Evolutionary conservation across 805 yeast genomes (phyloP).

Genomic region (Clavispora asparagi): DNA sequence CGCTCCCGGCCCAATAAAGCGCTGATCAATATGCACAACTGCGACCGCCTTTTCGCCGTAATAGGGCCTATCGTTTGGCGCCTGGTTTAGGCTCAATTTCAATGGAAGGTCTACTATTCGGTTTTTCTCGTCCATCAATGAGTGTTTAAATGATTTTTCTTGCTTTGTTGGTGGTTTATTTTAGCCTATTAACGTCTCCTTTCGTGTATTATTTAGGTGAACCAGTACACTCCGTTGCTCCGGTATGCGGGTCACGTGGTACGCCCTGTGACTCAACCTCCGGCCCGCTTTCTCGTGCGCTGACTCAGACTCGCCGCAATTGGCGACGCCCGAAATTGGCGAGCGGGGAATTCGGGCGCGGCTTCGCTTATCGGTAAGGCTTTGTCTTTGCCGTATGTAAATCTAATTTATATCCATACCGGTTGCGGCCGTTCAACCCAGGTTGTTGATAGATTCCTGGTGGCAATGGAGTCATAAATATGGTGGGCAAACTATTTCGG

Average conservation of each 20-base stretch:
- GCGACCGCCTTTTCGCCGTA: neutral
- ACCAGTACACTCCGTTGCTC: neutral
- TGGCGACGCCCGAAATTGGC: neutral
- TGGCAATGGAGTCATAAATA: neutral
- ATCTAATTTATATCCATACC: neutral
- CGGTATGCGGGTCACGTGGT: neutral
- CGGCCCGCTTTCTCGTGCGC: neutral
- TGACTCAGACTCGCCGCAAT: neutral
- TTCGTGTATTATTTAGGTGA: too few species aligned
- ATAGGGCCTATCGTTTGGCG: neutral
- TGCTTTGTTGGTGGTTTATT: too few species aligned
- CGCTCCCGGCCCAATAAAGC: slow-evolving; percentile 6
- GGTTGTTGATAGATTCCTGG: neutral
- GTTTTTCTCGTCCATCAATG: too few species aligned
- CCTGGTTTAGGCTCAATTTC: neutral
- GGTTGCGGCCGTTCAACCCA: neutral
- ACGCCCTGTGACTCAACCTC: neutral
- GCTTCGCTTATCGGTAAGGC: neutral
- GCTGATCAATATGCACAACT: neutral
- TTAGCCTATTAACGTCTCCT: too few species aligned
- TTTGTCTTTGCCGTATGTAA: neutral
- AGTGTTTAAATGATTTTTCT: too few species aligned
- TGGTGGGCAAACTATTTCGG: too few species aligned
- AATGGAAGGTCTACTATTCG: too few species aligned
- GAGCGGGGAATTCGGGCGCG: neutral